Evolutionary conservation across 202 grass and related monocot species (phyloP), one percentile per base, ranked within the genome.

Genomic region (Setaria viridis): DNA sequence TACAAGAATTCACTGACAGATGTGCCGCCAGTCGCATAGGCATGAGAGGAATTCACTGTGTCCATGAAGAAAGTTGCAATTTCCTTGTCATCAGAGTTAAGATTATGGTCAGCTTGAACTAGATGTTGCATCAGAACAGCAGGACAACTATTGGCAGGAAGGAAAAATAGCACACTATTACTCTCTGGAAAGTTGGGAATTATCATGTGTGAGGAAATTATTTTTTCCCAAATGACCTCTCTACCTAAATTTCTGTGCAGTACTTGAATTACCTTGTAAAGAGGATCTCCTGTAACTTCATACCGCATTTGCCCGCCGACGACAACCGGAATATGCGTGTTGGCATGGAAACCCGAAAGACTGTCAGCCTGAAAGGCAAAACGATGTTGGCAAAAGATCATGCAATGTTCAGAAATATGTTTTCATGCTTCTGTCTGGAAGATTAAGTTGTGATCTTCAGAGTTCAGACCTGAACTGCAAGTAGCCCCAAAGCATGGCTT

Each of bases 401-500:
- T 13, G 10, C 13, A 51, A 4, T 4, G 25, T 74, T 34, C 29
- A 55, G 9, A 74, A 19, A 55, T 17, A 33, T 12, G 4, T 55
- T 74, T 74, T 20, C 16, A 16, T 74, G 16, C 15, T 35, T 35
- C 34, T 37, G 35, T 37, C 35, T 37, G 35, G 3, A 37, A 37
- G 9, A 51, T 16, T 76, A 14, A 77, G 21, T 3, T 72, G 0
- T 37, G 35, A 3, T 37, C 39, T 51, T 59, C 70, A 73, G 20
- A 91, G 2, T 82, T 53, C 54, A 74, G 21, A 99, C 96, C 86
- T 94, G 91, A 19, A 96, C 71, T 30, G 96, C 96, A 82, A 99
- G 96, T 79, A 95, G 62, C 6, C 96, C 96, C 1, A 99, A 99
- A 99, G 85, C 96, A 99, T 16, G 93, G 96, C 76, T 99, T 99